Conservation (phyloP, 2,329 filamentous ascomycete species). For the Diaporthe sp. region DNA sequence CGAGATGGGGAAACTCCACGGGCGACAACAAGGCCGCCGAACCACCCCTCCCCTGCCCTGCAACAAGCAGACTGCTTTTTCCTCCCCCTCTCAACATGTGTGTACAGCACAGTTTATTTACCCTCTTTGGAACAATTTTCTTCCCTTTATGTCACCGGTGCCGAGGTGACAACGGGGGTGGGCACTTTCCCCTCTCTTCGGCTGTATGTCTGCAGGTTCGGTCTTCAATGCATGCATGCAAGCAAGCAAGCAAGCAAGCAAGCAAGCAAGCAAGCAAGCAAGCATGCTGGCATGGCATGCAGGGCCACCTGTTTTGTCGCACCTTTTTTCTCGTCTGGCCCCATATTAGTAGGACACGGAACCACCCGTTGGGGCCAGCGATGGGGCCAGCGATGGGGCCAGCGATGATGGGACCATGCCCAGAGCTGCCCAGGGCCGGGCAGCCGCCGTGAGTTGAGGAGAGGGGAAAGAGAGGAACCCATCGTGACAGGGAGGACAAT, state of each 20-base stretch:
- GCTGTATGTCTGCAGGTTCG: background rate
- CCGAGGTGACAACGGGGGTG: background rate
- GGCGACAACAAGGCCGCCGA: background rate
- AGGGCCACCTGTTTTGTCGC: conserved; percentile 11
- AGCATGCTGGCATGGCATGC: conserved; percentile 1
- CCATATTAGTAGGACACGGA: conserved; percentile 7
- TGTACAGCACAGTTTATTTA: background rate
- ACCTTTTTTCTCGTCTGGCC: background rate
- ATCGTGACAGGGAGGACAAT: background rate
- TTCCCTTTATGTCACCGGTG: background rate
- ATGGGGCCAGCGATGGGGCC: conserved; percentile 5
- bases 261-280: background rate
- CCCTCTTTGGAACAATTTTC: background rate
- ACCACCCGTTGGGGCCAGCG: conserved; percentile 13
- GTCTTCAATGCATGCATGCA: background rate
- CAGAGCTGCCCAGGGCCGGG: background rate
- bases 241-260: background rate
- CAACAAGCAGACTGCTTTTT: background rate
- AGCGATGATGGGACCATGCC: conserved; percentile 4
- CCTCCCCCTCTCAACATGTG: too few species aligned
- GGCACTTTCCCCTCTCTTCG: background rate
- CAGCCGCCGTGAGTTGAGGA: conserved; percentile 10
- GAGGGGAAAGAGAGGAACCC: background rate
- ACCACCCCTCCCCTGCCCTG: background rate
- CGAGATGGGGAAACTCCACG: conserved; percentile 22